Conservation (phyloP, 2,329 filamentous ascomycete genomes). For the Trichoderma citrinoviride region DNA sequence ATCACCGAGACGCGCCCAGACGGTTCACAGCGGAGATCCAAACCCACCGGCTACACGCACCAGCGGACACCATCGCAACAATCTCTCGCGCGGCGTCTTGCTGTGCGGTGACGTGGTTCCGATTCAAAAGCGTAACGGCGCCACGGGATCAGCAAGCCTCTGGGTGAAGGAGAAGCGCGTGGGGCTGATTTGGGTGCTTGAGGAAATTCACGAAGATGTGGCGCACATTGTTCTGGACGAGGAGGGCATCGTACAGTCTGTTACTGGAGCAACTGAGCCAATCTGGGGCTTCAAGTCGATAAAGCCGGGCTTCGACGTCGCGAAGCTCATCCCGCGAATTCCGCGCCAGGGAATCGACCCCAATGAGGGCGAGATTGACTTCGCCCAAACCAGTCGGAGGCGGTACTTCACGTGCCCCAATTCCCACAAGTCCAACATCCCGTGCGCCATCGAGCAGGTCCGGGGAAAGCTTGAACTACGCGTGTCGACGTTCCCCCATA, state of each 20-base stretch:
- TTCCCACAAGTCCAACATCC: constrained; percentile 73
- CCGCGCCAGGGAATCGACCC: constrained; percentile 71
- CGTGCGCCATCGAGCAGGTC: constrained; percentile 74
- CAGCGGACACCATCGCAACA: constrained; percentile 62
- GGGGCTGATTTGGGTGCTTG: constrained; percentile 93
- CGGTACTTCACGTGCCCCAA: constrained; percentile 85
- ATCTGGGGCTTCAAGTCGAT: constrained; percentile 79
- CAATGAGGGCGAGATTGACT: constrained; percentile 71
- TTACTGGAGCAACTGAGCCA: constrained; percentile 72
- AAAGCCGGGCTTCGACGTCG: constrained; percentile 68
- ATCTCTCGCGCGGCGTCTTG: constrained; percentile 81
- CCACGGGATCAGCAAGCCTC: constrained; percentile 85
- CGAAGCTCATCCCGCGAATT: constrained; percentile 75
- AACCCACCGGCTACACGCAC: constrained; percentile 54
- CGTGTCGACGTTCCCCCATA: constrained; percentile 93
- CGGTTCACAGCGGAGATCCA: constrained; percentile 56
- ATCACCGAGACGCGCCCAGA: constrained; percentile 59
- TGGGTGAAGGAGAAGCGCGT: constrained; percentile 98
- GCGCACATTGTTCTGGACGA: constrained; percentile 75
- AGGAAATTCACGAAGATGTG: constrained; percentile 95
- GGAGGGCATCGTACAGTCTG: constrained; percentile 67
- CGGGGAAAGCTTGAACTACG: constrained; percentile 69
- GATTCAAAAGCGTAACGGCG: constrained; percentile 92
- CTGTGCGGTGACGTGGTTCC: constrained; percentile 97
- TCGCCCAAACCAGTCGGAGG: constrained; percentile 67